Conservation (phyloP, 2,329 filamentous ascomycete species). For the Arthroderma sp. region DNA sequence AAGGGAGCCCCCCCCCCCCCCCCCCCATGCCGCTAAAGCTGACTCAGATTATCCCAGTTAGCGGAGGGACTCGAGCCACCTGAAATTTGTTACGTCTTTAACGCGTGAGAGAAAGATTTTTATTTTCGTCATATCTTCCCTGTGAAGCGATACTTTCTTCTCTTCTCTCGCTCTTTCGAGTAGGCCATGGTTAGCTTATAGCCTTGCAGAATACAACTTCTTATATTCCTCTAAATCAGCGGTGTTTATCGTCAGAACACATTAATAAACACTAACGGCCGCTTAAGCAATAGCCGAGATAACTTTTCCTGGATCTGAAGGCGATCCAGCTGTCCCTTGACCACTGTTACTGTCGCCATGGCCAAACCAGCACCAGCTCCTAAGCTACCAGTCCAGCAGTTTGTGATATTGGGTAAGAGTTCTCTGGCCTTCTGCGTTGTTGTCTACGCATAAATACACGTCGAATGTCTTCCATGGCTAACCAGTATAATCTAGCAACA, state of each 20-base stretch:
- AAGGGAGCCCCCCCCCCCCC: neutral
- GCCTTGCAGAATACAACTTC: neutral
- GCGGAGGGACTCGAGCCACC: neutral
- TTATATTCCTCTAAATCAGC: neutral
- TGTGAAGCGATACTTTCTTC: neutral
- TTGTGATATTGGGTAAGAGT: slow-evolving; percentile 60
- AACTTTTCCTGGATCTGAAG: neutral
- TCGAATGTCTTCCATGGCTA: slow-evolving; percentile 19
- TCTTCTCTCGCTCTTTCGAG: neutral
- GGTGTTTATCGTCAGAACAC: neutral
- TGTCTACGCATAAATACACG: neutral
- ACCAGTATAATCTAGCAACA: slow-evolving; percentile 44
- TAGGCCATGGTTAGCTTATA: neutral
- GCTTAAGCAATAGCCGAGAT: neutral
- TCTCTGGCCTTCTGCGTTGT: neutral
- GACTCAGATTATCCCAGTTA: neutral
- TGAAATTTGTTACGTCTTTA: neutral
- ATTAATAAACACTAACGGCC: neutral
- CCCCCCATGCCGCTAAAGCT: neutral
- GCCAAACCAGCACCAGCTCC: slow-evolving; percentile 23
- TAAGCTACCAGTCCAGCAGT: slow-evolving; percentile 63
- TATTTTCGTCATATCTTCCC: neutral
- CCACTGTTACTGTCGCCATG: neutral
- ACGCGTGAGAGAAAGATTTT: neutral
- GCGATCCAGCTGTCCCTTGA: neutral